Percentiles rank a stretch among this genome's conserved stretches.
phyloP scores from a whole-genome alignment of 306 rosid species.

The Malus asiatica region DNA sequence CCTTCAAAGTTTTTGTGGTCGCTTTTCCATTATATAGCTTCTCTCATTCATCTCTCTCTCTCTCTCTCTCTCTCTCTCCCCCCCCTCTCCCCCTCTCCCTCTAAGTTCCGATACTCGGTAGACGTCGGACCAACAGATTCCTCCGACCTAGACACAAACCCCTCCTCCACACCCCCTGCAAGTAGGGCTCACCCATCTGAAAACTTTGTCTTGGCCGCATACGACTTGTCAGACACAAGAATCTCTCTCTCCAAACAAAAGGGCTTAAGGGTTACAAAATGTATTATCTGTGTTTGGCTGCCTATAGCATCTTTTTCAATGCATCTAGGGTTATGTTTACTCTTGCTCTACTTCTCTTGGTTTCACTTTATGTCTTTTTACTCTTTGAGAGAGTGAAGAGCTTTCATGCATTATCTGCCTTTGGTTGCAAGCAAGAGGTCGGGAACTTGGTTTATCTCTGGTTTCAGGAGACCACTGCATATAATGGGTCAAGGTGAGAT shows the following conservation, averaged over 20 bases:
- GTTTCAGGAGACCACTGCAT: background rate
- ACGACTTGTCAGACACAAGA: background rate
- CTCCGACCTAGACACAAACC: background rate
- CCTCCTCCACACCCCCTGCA: background rate
- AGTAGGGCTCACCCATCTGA: background rate
- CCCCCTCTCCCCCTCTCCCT: no score
- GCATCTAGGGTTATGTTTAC: slow-evolving; percentile 16
- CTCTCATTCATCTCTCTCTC: background rate
- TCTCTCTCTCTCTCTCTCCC: background rate
- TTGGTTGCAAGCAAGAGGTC: slow-evolving; percentile 2
- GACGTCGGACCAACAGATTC: background rate
- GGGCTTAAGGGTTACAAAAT: background rate
- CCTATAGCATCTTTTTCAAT: slow-evolving; percentile 34
- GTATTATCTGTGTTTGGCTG: slow-evolving; percentile 18
- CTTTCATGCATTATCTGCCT: slow-evolving; percentile 15
- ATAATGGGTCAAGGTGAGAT: background rate
- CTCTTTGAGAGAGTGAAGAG: background rate
- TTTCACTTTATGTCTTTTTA: slow-evolving; percentile 1
- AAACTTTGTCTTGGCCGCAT: background rate
- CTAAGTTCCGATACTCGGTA: background rate
- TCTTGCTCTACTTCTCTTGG: slow-evolving; percentile 12
- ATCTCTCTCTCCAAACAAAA: background rate
- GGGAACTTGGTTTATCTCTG: background rate
- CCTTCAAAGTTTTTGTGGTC: background rate
- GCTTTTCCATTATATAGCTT: background rate